Conservation (phyloP, 2,329 filamentous ascomycete species). For the Fusarium succisae region DNA sequence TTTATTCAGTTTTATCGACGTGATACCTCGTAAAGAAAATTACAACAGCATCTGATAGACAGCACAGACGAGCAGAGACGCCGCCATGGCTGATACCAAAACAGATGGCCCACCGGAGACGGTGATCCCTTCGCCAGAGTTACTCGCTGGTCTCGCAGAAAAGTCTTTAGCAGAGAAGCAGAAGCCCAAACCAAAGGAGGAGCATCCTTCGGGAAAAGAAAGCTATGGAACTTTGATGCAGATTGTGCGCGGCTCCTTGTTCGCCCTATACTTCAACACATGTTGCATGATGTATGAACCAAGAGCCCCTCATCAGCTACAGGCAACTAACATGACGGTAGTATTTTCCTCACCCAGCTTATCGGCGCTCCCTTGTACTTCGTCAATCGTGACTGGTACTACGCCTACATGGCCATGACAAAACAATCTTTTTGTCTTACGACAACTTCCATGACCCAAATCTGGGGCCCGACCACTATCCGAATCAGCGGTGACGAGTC, state of each 20-base stretch:
- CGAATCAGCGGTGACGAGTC: constrained; percentile 85
- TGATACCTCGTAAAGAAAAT: neutral
- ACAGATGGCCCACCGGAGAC: constrained; percentile 37
- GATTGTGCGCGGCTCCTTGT: constrained; percentile 60
- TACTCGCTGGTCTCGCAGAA: constrained; percentile 37
- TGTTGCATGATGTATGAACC: constrained; percentile 64
- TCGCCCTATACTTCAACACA: constrained; percentile 61
- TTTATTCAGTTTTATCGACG: neutral
- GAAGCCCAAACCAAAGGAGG: constrained; percentile 15
- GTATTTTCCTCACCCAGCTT: constrained; percentile 76
- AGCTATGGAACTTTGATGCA: constrained; percentile 62
- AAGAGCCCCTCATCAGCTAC: neutral
- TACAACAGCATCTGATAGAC: constrained; percentile 1
- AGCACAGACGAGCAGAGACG: neutral
- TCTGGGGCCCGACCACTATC: constrained; percentile 86
- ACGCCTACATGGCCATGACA: constrained; percentile 86
- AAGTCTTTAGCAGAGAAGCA: constrained; percentile 18
- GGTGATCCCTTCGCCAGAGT: constrained; percentile 45
- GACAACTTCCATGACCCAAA: constrained; percentile 82
- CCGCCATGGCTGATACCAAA: constrained; percentile 41
- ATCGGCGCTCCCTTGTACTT: constrained; percentile 80
- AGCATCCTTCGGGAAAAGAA: constrained; percentile 65
- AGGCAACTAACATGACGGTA: constrained; percentile 44
- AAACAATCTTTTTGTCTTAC: constrained; percentile 85
- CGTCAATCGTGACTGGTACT: constrained; percentile 79